Evolutionary conservation across 1,139 yeast genomes (phyloP), one percentile per base, ranked within the genome.

Genomic region (Kluyveromyces sp.): DNA sequence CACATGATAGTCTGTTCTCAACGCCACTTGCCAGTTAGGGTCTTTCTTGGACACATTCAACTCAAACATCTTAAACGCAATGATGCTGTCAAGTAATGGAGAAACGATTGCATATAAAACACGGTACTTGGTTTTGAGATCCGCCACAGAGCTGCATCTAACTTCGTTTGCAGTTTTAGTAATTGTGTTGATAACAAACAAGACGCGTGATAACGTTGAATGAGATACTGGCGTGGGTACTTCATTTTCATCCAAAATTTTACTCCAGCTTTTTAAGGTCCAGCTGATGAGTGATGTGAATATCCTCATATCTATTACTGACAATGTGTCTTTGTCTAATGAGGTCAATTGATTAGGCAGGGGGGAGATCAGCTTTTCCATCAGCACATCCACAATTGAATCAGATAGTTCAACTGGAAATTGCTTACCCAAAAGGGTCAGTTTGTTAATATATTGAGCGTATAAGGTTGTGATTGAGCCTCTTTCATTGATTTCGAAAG

Each of bases 31-130:
- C 61, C 64, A 59, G 17, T 47, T 42, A 19, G 35, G 36, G 15
- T 54, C 57, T 13, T 48, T 43, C 17, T 51, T 52, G 3, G 63
- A 55, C 26, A 58, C 28, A 20, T 58, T 54, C 4, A 64, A 39
- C 33, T 54, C 56, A 40, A 66, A 56, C n/a, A 61, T 55, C 28
- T 55, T 56, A 3, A 63, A 33, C 7, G 68, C 62, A n/a, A 62
- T 52, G 17, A 59, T 56, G 25, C 53, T 52, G 54, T 56, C 70
- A 36, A 47, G 48, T 16, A 45, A 49, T 3, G 56, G 52, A 49
- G 39, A 54, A 16, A 53, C 57, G 19, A 52, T 44, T 43, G 50
- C 36, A 49, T 52, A 50, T 28, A 53, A 49, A 7, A 60, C 19
- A 28, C 45, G 35, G 13, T 50, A 45, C 2, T 41, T 37, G 11